Evolutionary conservation across 2,329 filamentous ascomycete species (phyloP).

Genomic region (Leptographium wingfieldii): DNA sequence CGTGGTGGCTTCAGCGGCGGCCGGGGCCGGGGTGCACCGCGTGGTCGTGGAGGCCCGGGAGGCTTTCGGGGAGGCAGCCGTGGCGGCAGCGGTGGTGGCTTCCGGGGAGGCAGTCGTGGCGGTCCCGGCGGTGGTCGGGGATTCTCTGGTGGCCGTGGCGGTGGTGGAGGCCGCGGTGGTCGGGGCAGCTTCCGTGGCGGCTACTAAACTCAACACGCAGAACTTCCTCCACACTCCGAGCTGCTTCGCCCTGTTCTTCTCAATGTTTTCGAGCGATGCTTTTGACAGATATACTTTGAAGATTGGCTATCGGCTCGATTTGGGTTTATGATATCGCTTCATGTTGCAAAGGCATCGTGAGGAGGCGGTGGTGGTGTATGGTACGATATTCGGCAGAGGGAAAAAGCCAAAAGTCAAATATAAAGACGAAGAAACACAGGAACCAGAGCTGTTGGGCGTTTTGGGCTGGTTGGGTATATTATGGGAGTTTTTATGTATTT

Average conservation of each 20-base stretch:
- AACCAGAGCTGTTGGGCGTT: constrained; percentile 5
- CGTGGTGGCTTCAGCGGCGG: constrained; percentile 24
- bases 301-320: background rate
- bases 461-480: constrained; percentile 6
- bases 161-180: constrained; percentile 1
- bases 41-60: constrained; percentile 15
- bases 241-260: background rate
- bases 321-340: background rate
- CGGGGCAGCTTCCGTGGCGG: background rate
- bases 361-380: background rate
- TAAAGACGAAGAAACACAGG: background rate
- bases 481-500: constrained; percentile 1
- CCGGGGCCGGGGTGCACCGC: constrained; percentile 18
- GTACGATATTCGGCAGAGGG: background rate
- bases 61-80: constrained; percentile 17
- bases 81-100: constrained; percentile 18
- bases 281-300: background rate
- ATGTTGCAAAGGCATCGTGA: background rate
- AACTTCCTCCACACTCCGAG: background rate
- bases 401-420: background rate
- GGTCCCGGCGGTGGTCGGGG: constrained; percentile 18
- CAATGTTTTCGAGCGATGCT: background rate
- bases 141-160: constrained; percentile 4
- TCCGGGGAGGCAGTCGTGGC: constrained; percentile 15
- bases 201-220: background rate